Evolutionary conservation across 2,329 filamentous ascomycete species (phyloP).

Genomic region (Pestalotiopsis sp.): DNA sequence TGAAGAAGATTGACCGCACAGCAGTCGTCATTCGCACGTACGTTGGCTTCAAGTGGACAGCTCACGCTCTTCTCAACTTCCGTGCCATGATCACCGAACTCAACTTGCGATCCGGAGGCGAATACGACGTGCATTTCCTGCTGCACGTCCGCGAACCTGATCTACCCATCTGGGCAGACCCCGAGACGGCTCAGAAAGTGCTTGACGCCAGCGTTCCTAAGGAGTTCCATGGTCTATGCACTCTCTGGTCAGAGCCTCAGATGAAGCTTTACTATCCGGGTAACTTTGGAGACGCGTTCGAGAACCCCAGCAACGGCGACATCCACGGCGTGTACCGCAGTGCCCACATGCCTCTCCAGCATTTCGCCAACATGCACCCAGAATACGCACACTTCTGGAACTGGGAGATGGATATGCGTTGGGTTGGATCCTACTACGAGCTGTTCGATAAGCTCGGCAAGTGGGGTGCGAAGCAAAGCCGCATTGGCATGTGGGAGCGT

Average conservation of each 20-base stretch:
- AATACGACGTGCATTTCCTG: conserved; percentile 81
- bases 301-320: conserved; percentile 55
- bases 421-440: conserved; percentile 69
- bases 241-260: conserved; percentile 81
- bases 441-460: conserved; percentile 66
- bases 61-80: conserved; percentile 76
- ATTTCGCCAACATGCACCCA: conserved; percentile 62
- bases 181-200: conserved; percentile 69
- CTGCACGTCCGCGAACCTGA: conserved; percentile 82
- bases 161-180: conserved; percentile 79
- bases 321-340: conserved; percentile 71
- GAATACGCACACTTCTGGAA: conserved; percentile 71
- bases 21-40: conserved; percentile 81
- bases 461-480: conserved; percentile 68
- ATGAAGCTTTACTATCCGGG: conserved; percentile 77
- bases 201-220: conserved; percentile 65
- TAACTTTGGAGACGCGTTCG: conserved; percentile 68
- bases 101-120: conserved; percentile 73
- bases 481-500: conserved; percentile 76
- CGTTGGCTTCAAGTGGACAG: conserved; percentile 75
- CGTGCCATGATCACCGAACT: conserved; percentile 80
- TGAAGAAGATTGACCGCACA: conserved; percentile 56
- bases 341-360: conserved; percentile 62
- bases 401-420: conserved; percentile 69
- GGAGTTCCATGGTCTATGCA: conserved; percentile 79